Base-by-base conservation (phyloP, 2,329 filamentous ascomycete species). In the Fusarium cyanostomum region DNA sequence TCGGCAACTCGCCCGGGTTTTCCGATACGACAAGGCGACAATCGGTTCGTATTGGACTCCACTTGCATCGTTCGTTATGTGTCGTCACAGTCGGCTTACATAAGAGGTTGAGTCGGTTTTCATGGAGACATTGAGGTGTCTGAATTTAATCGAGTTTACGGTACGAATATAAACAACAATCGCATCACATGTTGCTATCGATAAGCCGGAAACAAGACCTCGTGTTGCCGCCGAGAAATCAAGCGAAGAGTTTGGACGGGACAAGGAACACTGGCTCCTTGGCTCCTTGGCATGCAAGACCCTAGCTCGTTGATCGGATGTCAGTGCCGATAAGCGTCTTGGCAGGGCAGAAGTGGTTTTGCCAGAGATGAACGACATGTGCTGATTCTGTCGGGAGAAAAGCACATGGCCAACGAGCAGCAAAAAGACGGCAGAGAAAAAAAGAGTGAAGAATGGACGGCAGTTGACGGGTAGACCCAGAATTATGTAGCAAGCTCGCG, bases 251-350 rank as follows among this genome's bases (percentile, higher is more conserved):
- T 33, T 30, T 26, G 44, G 42, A 51, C 64, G 61, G 64, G 64
- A 62, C 51, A 63, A 46, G 63, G 41, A 27, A 59, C 39, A 26
- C 41, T 46, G 57, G 42, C 53, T 48, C 12, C 61, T 67, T 37
- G 64, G 54, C 61, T 41, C 43, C 69, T 70, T 68, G 65, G 68
- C 67, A 62, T 50, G 37, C 46, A 59, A 67, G 39, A 56, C 35
- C 62, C 62, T 68, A 59, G 64, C 54, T 48, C 60, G 52, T 48
- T 41, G 61, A 71, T 71, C 68, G 68, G 65, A 67, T 64, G 33
- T 44, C 35, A 58, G 53, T 71, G 69, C 69, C 67, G 69, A 71
- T 70, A 67, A 52, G 46, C 43, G 59, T 31, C 68, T 71, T 71
- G 69, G 65, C 69, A 69, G 50, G 51, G 53, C 62, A 63, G 48